A percentile compares a stretch with the other conserved stretches of the same genome.
phyloP scores from a whole-genome alignment of 2,329 filamentous ascomycete species.

The Alternaria sp. region DNA sequence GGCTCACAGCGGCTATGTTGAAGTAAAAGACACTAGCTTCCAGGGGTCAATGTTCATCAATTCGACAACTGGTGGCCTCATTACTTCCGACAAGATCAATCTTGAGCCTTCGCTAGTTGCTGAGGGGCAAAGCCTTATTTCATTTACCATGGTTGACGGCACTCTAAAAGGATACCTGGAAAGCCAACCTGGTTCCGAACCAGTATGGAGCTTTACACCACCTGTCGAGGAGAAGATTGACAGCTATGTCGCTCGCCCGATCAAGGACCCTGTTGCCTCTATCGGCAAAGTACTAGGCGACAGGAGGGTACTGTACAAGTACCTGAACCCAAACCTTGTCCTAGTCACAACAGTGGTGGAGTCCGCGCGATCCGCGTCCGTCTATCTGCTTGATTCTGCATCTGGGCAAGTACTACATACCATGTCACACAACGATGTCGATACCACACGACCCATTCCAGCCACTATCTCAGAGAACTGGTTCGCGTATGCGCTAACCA shows the following conservation, averaged over 20 bases:
- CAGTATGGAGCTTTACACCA: constrained; percentile 75
- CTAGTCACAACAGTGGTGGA: constrained; percentile 74
- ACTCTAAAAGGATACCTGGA: constrained; percentile 42
- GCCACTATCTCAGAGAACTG: constrained; percentile 92
- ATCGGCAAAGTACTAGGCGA: constrained; percentile 94
- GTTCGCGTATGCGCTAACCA: constrained; percentile 81
- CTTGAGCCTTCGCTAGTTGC: constrained; percentile 12
- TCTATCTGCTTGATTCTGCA: constrained; percentile 84
- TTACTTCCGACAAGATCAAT: constrained; percentile 27
- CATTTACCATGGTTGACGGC: constrained; percentile 42
- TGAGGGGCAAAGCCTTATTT: constrained; percentile 35
- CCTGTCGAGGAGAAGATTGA: constrained; percentile 71
- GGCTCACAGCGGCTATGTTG: constrained; percentile 41
- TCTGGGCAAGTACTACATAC: constrained; percentile 82
- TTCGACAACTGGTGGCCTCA: constrained; percentile 38
- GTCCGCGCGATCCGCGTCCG: constrained; percentile 64
- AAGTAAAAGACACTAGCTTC: constrained; percentile 36
- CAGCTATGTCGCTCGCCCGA: constrained; percentile 69
- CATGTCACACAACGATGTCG: constrained; percentile 73
- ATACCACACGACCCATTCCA: constrained; percentile 73
- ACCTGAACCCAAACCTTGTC: constrained; percentile 85
- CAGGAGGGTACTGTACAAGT: constrained; percentile 95
- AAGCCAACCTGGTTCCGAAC: constrained; percentile 25
- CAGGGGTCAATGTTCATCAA: constrained; percentile 39
- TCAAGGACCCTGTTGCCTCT: constrained; percentile 87